These are phyloP conservation scores for Phytophthora boehmeriae DNA, from an alignment of 352 stramenopile species.

Conservation along the genomic window DNA sequence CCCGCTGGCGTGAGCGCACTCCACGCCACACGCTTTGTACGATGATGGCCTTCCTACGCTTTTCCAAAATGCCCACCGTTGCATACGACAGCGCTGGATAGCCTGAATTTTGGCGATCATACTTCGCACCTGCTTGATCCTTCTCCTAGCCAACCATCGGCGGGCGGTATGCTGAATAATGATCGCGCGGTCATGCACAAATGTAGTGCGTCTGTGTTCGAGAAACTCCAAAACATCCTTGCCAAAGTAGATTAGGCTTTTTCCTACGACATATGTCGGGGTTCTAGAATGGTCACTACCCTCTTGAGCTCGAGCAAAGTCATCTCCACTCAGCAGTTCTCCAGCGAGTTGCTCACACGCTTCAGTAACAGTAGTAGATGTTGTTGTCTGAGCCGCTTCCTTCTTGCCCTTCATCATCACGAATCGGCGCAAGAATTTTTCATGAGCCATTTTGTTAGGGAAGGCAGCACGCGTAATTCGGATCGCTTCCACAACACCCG, in stretches of 20 bases:
- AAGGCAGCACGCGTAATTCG: constrained; percentile 90
- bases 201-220: constrained; percentile 76
- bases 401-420: constrained; percentile 68
- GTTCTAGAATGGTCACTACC: constrained; percentile 42
- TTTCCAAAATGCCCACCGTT: constrained; percentile 50
- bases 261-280: constrained; percentile 75
- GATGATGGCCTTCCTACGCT: constrained; percentile 46
- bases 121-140: constrained; percentile 52
- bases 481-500: constrained; percentile 91
- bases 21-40: constrained; percentile 83
- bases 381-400: constrained; percentile 15
- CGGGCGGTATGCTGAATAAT: constrained; percentile 64
- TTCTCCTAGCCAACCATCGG: constrained; percentile 55
- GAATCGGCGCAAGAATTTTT: constrained; percentile 86
- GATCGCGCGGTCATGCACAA: constrained; percentile 71
- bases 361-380: constrained; percentile 56
- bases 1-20: constrained; percentile 57
- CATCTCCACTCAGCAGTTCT: constrained; percentile 46
- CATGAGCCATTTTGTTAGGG: constrained; percentile 94
- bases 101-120: constrained; percentile 70
- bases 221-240: constrained; percentile 93
- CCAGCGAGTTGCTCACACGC: constrained; percentile 68
- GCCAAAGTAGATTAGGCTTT: constrained; percentile 94
- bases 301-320: constrained; percentile 46
- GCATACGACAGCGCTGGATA: constrained; percentile 53